Base-by-base conservation (phyloP, 2,329 filamentous ascomycete genomes). In the Fusarium staphyleae region DNA sequence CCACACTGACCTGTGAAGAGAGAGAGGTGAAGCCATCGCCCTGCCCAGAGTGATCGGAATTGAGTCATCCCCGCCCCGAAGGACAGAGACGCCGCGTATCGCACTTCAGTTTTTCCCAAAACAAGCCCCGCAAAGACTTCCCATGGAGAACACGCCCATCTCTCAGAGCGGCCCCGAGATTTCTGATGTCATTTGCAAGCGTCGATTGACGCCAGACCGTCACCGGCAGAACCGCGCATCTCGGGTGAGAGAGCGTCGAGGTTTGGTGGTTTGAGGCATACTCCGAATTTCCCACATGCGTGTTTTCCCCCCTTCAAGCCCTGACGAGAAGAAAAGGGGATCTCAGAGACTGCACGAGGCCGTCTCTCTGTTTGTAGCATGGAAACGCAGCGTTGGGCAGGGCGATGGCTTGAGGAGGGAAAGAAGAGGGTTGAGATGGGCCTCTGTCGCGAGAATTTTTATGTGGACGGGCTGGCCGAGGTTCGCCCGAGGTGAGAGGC, bases 251-350 rank as follows among this genome's bases (percentile, higher is more conserved):
- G 37, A 44, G 52, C 28, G 72, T n/a, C n/a, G n/a, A n/a, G 68
- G 62, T 70, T 22, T 22, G 19, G 19, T 74, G 69, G 57, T 48
- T 63, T 72, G 91, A 90, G 93, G 89, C 93, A 87, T 95, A 89
- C 91, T 95, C 91, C 90, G 90, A 95, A 93, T 95, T 95, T 95
- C 90, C 91, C 90, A 93, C 91, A 91, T 93, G 91, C 90, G 15
- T 60, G 43, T 6, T 34, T 2, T 33, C n/a, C 39, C n/a, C n/a
- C n/a, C n/a, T 16, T 22, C 42, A 45, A 12, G 28, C n/a, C 39
- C 48, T 22, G 44, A 33, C 33, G 34, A 49, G 29, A 16, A 26
- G 18, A 34, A 8, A 24, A 35, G 78, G 63, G 48, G 19, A 41
- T 7, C 39, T 16, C 44, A 68, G 60, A 69, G 47, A 50, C 52